A percentile compares a stretch with the other conserved stretches of the same genome.
Evolutionary conservation across 2,329 filamentous ascomycete species (phyloP).

Genomic region (Penicillium concentricum): DNA sequence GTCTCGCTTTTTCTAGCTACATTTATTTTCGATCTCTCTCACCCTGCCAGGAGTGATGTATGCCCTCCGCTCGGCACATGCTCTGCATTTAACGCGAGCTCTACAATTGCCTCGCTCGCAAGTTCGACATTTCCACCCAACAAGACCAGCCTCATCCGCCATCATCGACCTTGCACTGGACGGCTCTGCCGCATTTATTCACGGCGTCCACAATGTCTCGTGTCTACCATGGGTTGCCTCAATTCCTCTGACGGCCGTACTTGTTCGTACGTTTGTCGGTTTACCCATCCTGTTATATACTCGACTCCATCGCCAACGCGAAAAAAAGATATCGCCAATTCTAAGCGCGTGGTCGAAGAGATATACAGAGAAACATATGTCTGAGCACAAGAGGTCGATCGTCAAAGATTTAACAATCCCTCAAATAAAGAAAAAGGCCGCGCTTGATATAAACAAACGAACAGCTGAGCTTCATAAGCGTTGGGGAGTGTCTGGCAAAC

Average conservation of each 20-base stretch:
- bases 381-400: rapidly evolving
- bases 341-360: conserved; percentile 37
- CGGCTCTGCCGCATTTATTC: conserved; percentile 48
- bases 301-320: conserved; percentile 41
- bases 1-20: background rate
- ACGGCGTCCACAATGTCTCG: conserved; percentile 51
- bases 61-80: conserved; percentile 6
- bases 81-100: conserved; percentile 1
- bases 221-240: conserved; percentile 55
- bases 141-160: conserved; percentile 39
- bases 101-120: conserved; percentile 20
- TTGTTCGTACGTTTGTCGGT: conserved; percentile 50
- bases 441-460: conserved; percentile 16
- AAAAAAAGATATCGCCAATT: conserved; percentile 45
- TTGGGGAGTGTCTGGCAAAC: conserved; percentile 37
- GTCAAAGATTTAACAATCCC: background rate
- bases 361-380: conserved; percentile 7
- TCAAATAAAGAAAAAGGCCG: conserved; percentile 21
- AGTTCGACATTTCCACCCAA: conserved; percentile 52
- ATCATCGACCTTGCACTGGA: conserved; percentile 44
- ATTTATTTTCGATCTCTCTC: background rate
- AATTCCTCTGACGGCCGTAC: conserved; percentile 55
- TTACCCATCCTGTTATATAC: conserved; percentile 49
- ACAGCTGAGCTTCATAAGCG: conserved; percentile 30
- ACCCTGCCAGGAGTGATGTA: conserved; percentile 11